phyloP scores from a whole-genome alignment of 495 filamentous ascomycete species.

The Penicillium longicatenatum region DNA sequence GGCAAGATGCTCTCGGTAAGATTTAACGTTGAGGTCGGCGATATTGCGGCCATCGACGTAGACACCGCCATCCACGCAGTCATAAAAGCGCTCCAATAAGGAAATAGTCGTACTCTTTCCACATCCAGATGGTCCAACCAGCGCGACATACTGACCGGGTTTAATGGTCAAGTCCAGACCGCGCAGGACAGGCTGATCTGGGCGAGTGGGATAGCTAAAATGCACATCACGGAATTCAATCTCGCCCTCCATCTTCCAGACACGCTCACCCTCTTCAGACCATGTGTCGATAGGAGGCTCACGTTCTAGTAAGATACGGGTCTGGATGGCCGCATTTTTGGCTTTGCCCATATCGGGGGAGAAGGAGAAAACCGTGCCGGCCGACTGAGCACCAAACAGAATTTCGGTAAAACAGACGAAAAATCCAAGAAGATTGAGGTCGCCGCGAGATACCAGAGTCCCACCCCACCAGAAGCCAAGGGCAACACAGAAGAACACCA shows the following conservation, averaged over 20 bases:
- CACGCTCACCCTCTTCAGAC: slow-evolving; percentile 67
- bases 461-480: slow-evolving; percentile 97
- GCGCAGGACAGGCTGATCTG: slow-evolving; percentile 76
- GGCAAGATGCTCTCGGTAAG: slow-evolving; percentile 73
- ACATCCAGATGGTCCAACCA: slow-evolving; percentile 81
- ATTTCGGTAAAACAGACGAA: slow-evolving; percentile 81
- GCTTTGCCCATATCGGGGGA: slow-evolving; percentile 88
- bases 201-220: slow-evolving; percentile 79
- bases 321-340: slow-evolving; percentile 72
- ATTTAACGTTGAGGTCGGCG: slow-evolving; percentile 70
- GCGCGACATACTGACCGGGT: slow-evolving; percentile 76
- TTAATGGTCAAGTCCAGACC: slow-evolving; percentile 71
- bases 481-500: slow-evolving; percentile 80
- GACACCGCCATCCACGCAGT: slow-evolving; percentile 71
- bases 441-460: slow-evolving; percentile 65
- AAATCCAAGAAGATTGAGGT: slow-evolving; percentile 78
- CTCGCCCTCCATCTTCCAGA: slow-evolving; percentile 62
- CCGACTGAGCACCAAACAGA: slow-evolving; percentile 81
- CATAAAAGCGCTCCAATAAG: slow-evolving; percentile 83
- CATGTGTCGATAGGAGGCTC: slow-evolving; percentile 79
- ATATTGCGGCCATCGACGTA: slow-evolving; percentile 77
- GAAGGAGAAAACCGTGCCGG: slow-evolving; percentile 86
- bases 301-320: slow-evolving; percentile 79
- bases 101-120: slow-evolving; percentile 83
- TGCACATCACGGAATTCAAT: slow-evolving; percentile 79